Evolutionary conservation across 2,329 filamentous ascomycete species (phyloP).

Genomic region (Aspergillus niger): DNA sequence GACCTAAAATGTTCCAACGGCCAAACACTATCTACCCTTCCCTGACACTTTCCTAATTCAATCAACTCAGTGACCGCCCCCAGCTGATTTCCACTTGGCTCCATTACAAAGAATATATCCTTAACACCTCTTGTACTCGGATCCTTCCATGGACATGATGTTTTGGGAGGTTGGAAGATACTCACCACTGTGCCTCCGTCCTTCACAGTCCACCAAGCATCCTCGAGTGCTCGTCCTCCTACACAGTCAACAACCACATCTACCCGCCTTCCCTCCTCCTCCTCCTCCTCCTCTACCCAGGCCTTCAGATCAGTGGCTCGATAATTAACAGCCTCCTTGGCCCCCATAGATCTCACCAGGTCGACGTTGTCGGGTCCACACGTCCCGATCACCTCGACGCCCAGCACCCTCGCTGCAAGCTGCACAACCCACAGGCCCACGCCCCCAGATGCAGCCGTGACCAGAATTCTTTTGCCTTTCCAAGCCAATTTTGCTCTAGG

Average conservation of each 20-base stretch:
- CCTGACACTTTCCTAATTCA: slow-evolving; percentile 39
- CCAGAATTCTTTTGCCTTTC: slow-evolving; percentile 43
- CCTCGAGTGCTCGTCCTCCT: slow-evolving; percentile 44
- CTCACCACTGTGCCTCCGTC: slow-evolving; percentile 42
- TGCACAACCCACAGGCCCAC: slow-evolving; percentile 51
- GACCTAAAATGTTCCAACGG: slow-evolving; percentile 42
- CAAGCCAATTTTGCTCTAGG: slow-evolving; percentile 14
- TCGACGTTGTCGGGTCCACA: slow-evolving; percentile 42
- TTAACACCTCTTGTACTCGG: slow-evolving; percentile 27
- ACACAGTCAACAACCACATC: slow-evolving; percentile 51
- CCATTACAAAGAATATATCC: slow-evolving; percentile 48
- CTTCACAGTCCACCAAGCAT: slow-evolving; percentile 47
- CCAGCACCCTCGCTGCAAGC: slow-evolving; percentile 19
- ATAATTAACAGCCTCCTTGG: slow-evolving; percentile 47
- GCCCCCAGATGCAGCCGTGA: slow-evolving; percentile 49
- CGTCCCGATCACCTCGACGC: slow-evolving; percentile 44
- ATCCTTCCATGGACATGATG: slow-evolving; percentile 31
- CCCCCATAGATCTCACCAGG: slow-evolving; percentile 45
- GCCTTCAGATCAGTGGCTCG: slow-evolving; percentile 16
- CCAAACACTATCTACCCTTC: slow-evolving; percentile 47
- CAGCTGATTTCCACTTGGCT: slow-evolving; percentile 40
- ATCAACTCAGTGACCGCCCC: slow-evolving; percentile 42
- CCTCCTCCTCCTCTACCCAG: slow-evolving; percentile 33
- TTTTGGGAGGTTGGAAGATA: slow-evolving; percentile 42
- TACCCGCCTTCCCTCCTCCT: slow-evolving; percentile 32